Evolutionary conservation across 2,329 filamentous ascomycete species (phyloP).

Genomic region (Xylaria hypoxylon): DNA sequence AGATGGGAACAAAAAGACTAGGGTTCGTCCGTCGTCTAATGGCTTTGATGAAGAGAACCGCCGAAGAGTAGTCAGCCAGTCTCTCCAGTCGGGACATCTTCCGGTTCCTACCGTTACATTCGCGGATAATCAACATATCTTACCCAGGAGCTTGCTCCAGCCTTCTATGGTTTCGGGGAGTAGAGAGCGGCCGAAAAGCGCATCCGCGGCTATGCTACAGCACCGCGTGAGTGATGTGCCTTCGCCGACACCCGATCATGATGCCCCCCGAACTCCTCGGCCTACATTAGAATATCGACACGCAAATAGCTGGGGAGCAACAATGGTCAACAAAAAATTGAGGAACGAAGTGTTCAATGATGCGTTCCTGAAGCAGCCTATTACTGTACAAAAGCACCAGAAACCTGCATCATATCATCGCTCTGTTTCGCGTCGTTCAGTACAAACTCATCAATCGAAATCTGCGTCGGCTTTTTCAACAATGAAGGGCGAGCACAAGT

Average conservation of each 20-base stretch:
- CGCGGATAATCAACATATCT: constrained; percentile 92
- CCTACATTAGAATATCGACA: constrained; percentile 66
- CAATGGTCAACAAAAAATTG: constrained; percentile 86
- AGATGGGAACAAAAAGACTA: constrained; percentile 38
- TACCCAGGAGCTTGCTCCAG: constrained; percentile 84
- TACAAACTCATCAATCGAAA: constrained; percentile 59
- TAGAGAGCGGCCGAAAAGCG: constrained; percentile 53
- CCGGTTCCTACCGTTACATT: constrained; percentile 91
- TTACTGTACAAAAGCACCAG: constrained; percentile 82
- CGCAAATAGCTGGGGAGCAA: constrained; percentile 85
- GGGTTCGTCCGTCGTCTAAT: constrained; percentile 33
- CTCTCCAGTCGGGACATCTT: constrained; percentile 72
- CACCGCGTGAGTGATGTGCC: constrained; percentile 41
- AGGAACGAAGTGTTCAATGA: constrained; percentile 94
- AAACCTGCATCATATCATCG: constrained; percentile 72
- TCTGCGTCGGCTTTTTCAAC: constrained; percentile 53
- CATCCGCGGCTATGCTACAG: constrained; percentile 51
- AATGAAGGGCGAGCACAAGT: constrained; percentile 28
- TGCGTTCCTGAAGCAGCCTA: constrained; percentile 85
- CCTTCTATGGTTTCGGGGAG: constrained; percentile 57
- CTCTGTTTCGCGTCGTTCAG: constrained; percentile 66
- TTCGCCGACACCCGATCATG: constrained; percentile 30
- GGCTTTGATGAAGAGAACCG: constrained; percentile 43
- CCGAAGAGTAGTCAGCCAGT: constrained; percentile 74
- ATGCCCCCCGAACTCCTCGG: constrained; percentile 42